Conservation (phyloP, 2,329 filamentous ascomycete genomes). For the Aspergillus pseudonomiae region DNA sequence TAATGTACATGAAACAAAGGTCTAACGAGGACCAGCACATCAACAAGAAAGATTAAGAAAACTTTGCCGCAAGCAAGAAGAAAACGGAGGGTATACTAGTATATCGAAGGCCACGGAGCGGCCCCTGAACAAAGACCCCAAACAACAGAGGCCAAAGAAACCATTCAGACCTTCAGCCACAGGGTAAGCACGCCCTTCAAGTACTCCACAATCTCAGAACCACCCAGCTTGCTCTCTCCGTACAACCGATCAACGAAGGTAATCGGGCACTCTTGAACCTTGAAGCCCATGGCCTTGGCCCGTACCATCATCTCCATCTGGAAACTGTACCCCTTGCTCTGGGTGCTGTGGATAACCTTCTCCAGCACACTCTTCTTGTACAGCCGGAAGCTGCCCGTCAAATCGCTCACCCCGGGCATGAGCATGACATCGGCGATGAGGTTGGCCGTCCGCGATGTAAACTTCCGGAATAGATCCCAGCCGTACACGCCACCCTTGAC, state of each 20-base stretch:
- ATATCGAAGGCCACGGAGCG: slow-evolving; percentile 8
- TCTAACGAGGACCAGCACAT: not conserved
- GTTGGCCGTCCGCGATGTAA: slow-evolving; percentile 76
- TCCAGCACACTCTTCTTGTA: slow-evolving; percentile 91
- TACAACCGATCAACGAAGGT: slow-evolving; percentile 94
- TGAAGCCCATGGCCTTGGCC: slow-evolving; percentile 93
- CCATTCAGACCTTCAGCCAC: slow-evolving; percentile 71
- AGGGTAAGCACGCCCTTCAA: slow-evolving; percentile 79
- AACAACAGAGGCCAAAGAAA: slow-evolving; percentile 10
- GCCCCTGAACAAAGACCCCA: slow-evolving; percentile 8
- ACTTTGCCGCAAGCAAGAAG: slow-evolving; percentile 9
- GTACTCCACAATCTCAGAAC: slow-evolving; percentile 95
- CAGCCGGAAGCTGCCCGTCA: slow-evolving; percentile 91
- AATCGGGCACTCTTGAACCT: slow-evolving; percentile 93
- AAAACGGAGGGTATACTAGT: slow-evolving; percentile 17
- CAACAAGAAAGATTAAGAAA: not conserved
- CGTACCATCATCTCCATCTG: slow-evolving; percentile 99
- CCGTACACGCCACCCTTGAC: slow-evolving; percentile 79
- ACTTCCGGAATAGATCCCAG: slow-evolving; percentile 90
- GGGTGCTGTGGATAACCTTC: slow-evolving; percentile 85
- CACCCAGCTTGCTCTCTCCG: slow-evolving; percentile 91
- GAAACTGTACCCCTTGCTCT: slow-evolving; percentile 97
- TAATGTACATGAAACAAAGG: not conserved
- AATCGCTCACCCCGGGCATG: slow-evolving; percentile 88
- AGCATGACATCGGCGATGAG: slow-evolving; percentile 94